Conservation (phyloP, 441 rosid genomes). For the Brassica balearica region DNA sequence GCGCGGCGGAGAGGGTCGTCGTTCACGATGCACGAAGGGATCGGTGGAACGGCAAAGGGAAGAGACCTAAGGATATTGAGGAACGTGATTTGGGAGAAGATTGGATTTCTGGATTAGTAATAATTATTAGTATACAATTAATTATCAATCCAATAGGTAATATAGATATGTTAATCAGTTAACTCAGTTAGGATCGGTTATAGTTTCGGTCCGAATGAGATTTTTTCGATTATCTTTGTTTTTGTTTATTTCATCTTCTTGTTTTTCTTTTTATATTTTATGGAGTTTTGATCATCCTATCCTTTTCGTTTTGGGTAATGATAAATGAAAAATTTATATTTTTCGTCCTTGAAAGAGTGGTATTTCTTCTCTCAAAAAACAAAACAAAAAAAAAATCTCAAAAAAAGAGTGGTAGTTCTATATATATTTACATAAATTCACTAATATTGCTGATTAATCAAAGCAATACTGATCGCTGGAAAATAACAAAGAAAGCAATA, state of each 20-base stretch:
- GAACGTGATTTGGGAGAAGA: conserved; percentile 69
- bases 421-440: neutral
- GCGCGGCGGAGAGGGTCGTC: conserved; percentile 70
- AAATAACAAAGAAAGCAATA: neutral
- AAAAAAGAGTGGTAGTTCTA: neutral
- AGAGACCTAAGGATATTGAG: conserved; percentile 66
- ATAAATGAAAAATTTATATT: neutral
- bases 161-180: conserved; percentile 15
- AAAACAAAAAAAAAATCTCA: too few relatives aligned
- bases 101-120: conserved; percentile 71
- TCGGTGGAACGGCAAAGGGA: conserved; percentile 69
- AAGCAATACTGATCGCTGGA: too few relatives aligned
- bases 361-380: neutral
- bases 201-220: conserved; percentile 36
- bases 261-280: neutral
- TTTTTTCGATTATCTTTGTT: conserved; percentile 22
- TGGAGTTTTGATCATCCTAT: conserved; percentile 23
- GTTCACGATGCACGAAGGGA: conserved; percentile 61
- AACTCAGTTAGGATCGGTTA: conserved; percentile 26
- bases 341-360: neutral
- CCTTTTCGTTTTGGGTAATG: neutral
- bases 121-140: neutral
- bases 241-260: neutral
- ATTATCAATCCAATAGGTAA: conserved; percentile 18
- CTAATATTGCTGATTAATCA: neutral